Evolutionary conservation across 192 early-diverging fungal species (phyloP), one percentile per base, ranked within the genome.

Genomic region (Podila verticillata): DNA sequence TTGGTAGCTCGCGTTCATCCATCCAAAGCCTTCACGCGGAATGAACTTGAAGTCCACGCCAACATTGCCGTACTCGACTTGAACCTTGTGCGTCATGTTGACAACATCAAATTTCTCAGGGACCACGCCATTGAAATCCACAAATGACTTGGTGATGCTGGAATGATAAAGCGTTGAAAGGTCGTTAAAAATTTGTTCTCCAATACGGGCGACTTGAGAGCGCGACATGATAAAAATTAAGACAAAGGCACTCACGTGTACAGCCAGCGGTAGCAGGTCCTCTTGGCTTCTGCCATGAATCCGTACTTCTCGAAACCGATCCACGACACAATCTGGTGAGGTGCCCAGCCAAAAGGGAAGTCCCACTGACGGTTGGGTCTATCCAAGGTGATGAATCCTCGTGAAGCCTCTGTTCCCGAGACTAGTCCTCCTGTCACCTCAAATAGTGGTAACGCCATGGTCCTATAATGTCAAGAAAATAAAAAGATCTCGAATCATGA

Each of bases 251-350:
- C 84, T 81, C 86, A 88, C 81, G 94, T 96, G 77, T 90, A 98
- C 63, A 98, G 85, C 98, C 98, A 99, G 24, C 96, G 93, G 85
- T 99, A 99, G 3, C 94, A 93, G 20, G 94, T 80, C 29, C 95
- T 87, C 10, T 88, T 87, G 1, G 95, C 91, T 9, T 93, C 91
- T 12, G 87, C 89, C 47, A 79, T 70, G 67, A 86, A 93, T 10
- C 93, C 94, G 83, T 99, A 99, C 65, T 90, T 87, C 60, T 90
- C 89, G 58, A 98, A 88, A 5, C 94, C 96, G 65, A 90, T 86
- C 98, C 98, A 99, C 10, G 95, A 94, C 75, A 99, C 89, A 24
- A 99, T 99, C 83, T 99, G 98, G 84, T 99, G 98, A 51, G 98
- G 98, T n/a, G 97, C 96, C 98, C 98, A 98, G 8, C 98, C 94